Evolutionary conservation across 2,329 filamentous ascomycete genomes (phyloP).

Genomic region (Raffaelea ambrosiae): DNA sequence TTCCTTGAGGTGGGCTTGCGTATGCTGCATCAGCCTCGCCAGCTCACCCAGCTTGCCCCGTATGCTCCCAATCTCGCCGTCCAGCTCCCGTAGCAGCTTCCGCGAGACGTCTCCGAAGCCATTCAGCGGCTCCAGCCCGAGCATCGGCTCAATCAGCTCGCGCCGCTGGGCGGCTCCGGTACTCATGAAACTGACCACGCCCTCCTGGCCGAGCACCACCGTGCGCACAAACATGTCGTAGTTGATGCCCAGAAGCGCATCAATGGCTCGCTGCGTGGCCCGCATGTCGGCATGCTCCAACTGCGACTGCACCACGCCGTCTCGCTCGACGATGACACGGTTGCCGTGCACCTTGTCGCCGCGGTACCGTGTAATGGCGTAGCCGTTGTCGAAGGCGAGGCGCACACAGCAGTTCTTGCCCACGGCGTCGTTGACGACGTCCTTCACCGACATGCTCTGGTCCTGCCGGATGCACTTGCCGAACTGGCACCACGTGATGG

Average conservation of each 20-base stretch:
- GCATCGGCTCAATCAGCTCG: conserved; percentile 20
- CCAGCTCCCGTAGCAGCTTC: too few species aligned
- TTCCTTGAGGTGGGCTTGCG: too few species aligned
- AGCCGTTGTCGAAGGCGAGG: conserved; percentile 22
- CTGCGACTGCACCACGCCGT: conserved; percentile 18
- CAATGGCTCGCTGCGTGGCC: conserved; percentile 16
- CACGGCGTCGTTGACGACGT: conserved; percentile 23
- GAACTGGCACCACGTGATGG: conserved; percentile 25
- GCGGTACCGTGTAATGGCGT: conserved; percentile 20
- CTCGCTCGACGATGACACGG: conserved; percentile 19
- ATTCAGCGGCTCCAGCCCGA: conserved; percentile 20
- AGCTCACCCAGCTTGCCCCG: too few species aligned
- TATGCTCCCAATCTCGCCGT: too few species aligned
- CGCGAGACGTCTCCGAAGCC: too few species aligned
- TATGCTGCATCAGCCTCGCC: too few species aligned
- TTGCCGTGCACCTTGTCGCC: conserved; percentile 15
- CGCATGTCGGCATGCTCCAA: too few species aligned
- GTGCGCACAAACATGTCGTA: conserved; percentile 22
- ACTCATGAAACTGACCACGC: conserved; percentile 21
- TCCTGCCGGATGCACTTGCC: conserved; percentile 19
- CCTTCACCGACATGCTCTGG: conserved; percentile 11
- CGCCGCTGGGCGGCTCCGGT: conserved; percentile 18
- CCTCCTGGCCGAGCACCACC: conserved; percentile 20
- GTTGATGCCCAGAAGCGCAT: conserved; percentile 22
- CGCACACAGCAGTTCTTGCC: conserved; percentile 20